phyloP scores from a whole-genome alignment of 352 stramenopile species.

The Phytophthora idaei region DNA sequence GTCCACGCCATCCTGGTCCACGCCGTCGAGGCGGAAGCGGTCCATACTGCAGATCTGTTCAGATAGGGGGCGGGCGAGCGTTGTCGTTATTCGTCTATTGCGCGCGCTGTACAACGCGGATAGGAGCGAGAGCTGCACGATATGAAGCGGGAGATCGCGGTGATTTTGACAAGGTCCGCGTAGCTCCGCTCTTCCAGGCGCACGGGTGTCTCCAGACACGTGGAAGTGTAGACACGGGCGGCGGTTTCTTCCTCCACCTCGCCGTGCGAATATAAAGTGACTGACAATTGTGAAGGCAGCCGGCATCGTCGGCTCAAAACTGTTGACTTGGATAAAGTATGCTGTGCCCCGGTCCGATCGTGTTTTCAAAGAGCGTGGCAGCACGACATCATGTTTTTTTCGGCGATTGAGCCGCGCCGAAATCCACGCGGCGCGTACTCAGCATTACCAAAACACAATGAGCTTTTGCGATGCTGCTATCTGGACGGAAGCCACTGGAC shows the following conservation, averaged over 20 bases:
- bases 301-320: slow-evolving; percentile 20
- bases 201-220: slow-evolving; percentile 14
- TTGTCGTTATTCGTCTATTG: slow-evolving; percentile 8
- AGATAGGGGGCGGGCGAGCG: neutral
- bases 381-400: slow-evolving; percentile 3
- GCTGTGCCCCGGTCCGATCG: slow-evolving; percentile 24
- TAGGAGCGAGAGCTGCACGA: slow-evolving; percentile 4
- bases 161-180: neutral
- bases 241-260: slow-evolving; percentile 25
- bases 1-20: slow-evolving; percentile 79
- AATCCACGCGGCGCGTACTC: neutral
- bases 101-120: slow-evolving; percentile 2
- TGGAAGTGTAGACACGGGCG: slow-evolving; percentile 5
- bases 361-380: slow-evolving; percentile 17
- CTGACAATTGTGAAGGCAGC: slow-evolving; percentile 27
- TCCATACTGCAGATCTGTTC: slow-evolving; percentile 56
- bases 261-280: slow-evolving; percentile 18
- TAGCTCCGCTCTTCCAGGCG: slow-evolving; percentile 1
- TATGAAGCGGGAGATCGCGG: slow-evolving; percentile 3
- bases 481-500: too few species aligned
- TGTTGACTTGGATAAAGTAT: slow-evolving; percentile 32
- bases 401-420: neutral
- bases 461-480: slow-evolving; percentile 17
- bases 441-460: neutral
- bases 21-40: slow-evolving; percentile 80